phyloP scores from a whole-genome alignment of 805 yeast genomes.

The Brettanomyces naardenensis region DNA sequence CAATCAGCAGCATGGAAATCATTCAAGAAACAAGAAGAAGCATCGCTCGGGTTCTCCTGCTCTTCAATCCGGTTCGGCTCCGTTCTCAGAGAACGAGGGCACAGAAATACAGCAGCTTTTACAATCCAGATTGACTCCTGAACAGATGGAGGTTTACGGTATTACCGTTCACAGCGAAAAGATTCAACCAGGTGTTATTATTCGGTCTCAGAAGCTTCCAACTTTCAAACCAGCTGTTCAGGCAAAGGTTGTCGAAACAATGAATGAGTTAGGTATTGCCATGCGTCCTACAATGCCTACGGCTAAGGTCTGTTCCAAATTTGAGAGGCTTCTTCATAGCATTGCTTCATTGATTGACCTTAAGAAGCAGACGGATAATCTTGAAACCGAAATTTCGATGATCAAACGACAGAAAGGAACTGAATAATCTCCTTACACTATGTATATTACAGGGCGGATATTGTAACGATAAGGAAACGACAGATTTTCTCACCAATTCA shows the following conservation, averaged over 20 bases:
- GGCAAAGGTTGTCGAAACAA: constrained; percentile 46
- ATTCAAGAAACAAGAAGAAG: constrained; percentile 2
- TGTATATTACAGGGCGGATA: too few species aligned
- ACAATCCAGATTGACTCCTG: constrained; percentile 51
- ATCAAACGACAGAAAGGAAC: constrained; percentile 28
- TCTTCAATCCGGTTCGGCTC: background rate
- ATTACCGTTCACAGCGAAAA: constrained; percentile 70
- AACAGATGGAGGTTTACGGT: constrained; percentile 83
- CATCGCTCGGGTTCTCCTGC: constrained; percentile 24
- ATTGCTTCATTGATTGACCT: constrained; percentile 71
- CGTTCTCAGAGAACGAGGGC: background rate
- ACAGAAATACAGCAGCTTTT: constrained; percentile 29
- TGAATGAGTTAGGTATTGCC: constrained; percentile 77
- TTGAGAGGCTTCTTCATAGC: constrained; percentile 64
- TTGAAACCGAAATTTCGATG: constrained; percentile 67
- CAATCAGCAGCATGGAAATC: constrained; percentile 4
- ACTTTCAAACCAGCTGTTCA: constrained; percentile 74
- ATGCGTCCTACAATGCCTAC: constrained; percentile 86
- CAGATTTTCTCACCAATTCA: too few species aligned
- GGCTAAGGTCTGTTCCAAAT: constrained; percentile 62
- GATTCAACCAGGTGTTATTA: constrained; percentile 68
- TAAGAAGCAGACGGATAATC: constrained; percentile 79
- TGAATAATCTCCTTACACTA: constrained; percentile 2
- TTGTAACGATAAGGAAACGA: too few species aligned
- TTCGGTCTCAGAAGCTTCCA: constrained; percentile 73